These are phyloP conservation scores for Athelia psychrophila DNA, from an alignment of 1,284 basidiomycete genomes.

Conservation along the genomic window DNA sequence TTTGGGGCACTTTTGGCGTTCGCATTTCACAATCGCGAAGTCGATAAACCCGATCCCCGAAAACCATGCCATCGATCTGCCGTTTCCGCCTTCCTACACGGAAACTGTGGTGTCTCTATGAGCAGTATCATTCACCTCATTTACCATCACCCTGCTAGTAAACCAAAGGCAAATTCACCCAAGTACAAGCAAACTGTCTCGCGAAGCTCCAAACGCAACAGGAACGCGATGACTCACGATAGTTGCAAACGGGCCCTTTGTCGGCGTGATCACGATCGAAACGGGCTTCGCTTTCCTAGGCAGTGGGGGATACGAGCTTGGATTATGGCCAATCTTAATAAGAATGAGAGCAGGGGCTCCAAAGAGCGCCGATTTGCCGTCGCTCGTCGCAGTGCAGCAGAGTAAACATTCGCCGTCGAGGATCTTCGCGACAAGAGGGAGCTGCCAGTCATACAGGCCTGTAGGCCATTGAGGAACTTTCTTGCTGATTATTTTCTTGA, in stretches of 20 bases:
- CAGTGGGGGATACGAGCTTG: slow-evolving; percentile 2
- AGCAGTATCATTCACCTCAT: no score
- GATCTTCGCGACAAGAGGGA: neutral
- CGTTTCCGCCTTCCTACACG: no score
- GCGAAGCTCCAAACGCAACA: neutral
- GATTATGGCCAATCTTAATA: neutral
- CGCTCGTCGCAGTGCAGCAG: slow-evolving; percentile 26
- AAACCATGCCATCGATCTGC: no score
- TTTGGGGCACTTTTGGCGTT: no score
- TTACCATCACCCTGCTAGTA: no score
- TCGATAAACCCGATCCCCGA: no score
- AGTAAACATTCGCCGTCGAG: neutral
- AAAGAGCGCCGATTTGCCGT: slow-evolving; percentile 18
- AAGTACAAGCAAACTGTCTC: no score
- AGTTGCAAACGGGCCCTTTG: slow-evolving; percentile 6
- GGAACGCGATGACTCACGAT: slow-evolving; percentile 2
- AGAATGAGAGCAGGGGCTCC: slow-evolving; percentile 3
- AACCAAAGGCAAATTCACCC: no score
- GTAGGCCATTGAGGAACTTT: neutral
- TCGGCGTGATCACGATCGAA: slow-evolving; percentile 9
- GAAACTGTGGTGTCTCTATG: no score
- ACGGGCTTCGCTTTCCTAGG: neutral
- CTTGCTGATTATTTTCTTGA: neutral
- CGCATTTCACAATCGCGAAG: no score
- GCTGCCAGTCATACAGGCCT: neutral